Evolutionary conservation across 2,329 filamentous ascomycete species (phyloP), one percentile per base, ranked within the genome.

Genomic region (Cladosporium oxysporum): DNA sequence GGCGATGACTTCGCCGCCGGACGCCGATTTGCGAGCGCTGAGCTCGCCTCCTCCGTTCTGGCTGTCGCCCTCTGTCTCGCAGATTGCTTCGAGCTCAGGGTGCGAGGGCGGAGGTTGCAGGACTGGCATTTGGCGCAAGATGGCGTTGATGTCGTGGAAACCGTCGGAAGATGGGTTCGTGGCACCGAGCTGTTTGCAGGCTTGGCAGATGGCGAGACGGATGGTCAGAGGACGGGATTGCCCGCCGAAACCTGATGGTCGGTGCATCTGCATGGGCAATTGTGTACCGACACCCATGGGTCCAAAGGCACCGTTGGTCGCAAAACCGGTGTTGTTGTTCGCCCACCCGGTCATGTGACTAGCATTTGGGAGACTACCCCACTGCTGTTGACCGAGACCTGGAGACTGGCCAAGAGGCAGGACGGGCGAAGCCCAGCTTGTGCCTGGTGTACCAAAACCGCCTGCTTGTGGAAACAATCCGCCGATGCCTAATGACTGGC

Each of bases 11-110:
- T 62, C 64, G 41, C 57, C 44, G 21, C 63, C 63, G 4, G 57
- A 29, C 11, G 53, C 28, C 18, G 41, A 23, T 31, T 60, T 65
- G 47, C 84, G 83, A 84, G 85, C 69, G 91, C 84, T 91, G 88
- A 99, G 96, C 29, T 86, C 90, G n/a, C 95, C 95, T 53, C 94
- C 94, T 55, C 95, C 95, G 73, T 98, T 98, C 66, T 89, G 87
- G 2, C 82, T 76, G 72, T 90, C 96, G 66, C 95, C 95, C 76
- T 97, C 92, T 0, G 94, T 97, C 73, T 98, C 94, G 76, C 91
- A 95, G 66, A 96, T 90, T 66, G 91, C 88, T 47, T 94, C 83
- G 71, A 98, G 84, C 73, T 97, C 93, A 29, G 83, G 84, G 74
- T 82, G 87, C 77, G 69, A 73, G 83, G 77, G 82, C 87, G 72